Base-by-base conservation (phyloP, 1,284 basidiomycete genomes). In the Gymnopus androsaceus region DNA sequence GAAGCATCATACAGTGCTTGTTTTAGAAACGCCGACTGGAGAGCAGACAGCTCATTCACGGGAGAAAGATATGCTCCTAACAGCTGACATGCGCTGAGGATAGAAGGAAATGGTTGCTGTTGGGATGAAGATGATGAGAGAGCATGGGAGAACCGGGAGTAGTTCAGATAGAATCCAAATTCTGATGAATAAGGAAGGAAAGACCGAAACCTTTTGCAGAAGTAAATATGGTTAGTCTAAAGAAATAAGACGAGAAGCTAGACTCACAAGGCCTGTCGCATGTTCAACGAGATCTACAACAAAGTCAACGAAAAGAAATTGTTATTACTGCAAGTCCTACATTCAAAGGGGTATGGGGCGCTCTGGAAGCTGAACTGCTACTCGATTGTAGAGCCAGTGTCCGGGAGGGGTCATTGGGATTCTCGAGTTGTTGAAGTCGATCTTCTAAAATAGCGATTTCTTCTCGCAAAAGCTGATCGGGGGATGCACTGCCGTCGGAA, bases 21-120 rank as follows among this genome's bases (percentile, higher is more conserved):
- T n/a, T 66, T 60, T 3, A 78, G 63, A 42, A 75, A 72, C 1
- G 60, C 53, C 0, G 62, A 55, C 59, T 72, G 66, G 55, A 50
- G 61, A 44, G 38, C 57, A 41, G 21, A 45, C 68, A 61, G 12
- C 42, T 57, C 33, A 55, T 62, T 34, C 59, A 51, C 4, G 44
- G 61, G 58, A 11, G 68, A 66, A 45, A 70, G 70, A 53, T 64
- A 67, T 38, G 69, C 66, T 4, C 74, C 78, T 73, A 74, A 76
- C 1, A 79, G 68, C 54, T 74, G 77, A 15, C 73, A 67, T 2
- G 69, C 65, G 48, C 68, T 71, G 7, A 78, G 62, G 14, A 83
- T 74, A 6, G 74, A 71, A 30, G 76, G 72, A 12, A 72, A 64
- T 3, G 78, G 79, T 37, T 53, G 49, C 11, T 54, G 25, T n/a